These are phyloP conservation scores for Theileria orientalis DNA, from an alignment of 169 alveolate genomes.

Conservation along the genomic window DNA sequence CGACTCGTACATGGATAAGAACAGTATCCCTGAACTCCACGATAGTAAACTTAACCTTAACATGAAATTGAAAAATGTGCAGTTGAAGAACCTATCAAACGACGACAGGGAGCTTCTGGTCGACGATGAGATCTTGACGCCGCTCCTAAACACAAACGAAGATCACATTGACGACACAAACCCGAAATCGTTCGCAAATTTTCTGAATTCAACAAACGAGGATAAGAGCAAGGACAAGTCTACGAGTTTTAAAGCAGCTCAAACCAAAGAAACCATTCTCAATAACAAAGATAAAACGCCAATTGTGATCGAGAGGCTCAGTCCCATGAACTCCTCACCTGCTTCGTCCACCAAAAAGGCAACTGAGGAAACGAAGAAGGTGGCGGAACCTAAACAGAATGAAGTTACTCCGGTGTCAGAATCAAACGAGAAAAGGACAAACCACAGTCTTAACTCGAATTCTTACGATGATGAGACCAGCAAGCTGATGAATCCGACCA, in stretches of 20 bases:
- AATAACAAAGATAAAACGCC: neutral
- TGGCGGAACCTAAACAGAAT: neutral
- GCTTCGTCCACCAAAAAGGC: neutral
- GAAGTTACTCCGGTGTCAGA: neutral
- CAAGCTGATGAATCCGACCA: conserved; percentile 70
- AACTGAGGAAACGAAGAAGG: neutral
- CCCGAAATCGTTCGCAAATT: conserved; percentile 18
- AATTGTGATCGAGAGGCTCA: neutral
- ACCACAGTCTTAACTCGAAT: neutral
- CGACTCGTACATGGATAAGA: conserved; percentile 40
- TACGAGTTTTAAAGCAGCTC: neutral
- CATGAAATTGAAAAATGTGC: conserved; percentile 8
- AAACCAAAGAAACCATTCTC: neutral
- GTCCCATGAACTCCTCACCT: neutral
- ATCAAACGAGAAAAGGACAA: neutral
- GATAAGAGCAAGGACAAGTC: neutral
- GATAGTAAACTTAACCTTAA: conserved; percentile 14
- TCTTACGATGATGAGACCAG: conserved; percentile 65
- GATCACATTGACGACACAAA: neutral
- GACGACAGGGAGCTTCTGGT: neutral
- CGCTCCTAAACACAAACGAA: neutral
- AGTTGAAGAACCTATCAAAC: neutral
- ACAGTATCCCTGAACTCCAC: conserved; percentile 25
- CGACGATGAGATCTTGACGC: conserved; percentile 11
- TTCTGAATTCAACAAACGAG: neutral